Conservation (phyloP, 768 basidiomycete species). For the Kockovaella imperatae region DNA sequence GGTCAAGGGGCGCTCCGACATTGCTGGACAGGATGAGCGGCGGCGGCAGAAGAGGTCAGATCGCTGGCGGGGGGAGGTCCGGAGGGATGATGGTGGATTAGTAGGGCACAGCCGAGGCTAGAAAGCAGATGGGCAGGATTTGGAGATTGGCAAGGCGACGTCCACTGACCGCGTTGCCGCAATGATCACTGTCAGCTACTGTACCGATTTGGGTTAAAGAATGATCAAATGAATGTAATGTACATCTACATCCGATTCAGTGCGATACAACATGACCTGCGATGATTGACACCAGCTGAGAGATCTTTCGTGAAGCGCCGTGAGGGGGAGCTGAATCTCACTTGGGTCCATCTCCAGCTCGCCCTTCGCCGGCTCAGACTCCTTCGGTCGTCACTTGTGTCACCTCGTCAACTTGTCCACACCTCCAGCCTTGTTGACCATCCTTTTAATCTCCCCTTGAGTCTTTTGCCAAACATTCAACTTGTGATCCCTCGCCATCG, state of each 20-base stretch:
- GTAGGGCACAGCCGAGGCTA: too few relatives aligned
- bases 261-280: too few relatives aligned
- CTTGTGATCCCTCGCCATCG: constrained; percentile 71
- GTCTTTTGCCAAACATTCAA: constrained; percentile 80
- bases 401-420: constrained; percentile 21
- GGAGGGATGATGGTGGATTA: too few relatives aligned
- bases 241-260: too few relatives aligned
- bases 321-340: not conserved
- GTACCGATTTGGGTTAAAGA: too few relatives aligned
- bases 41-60: not conserved
- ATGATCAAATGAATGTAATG: too few relatives aligned
- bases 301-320: too few relatives aligned
- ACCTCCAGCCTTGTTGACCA: constrained; percentile 43
- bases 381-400: too few relatives aligned
- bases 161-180: too few relatives aligned
- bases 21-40: constrained; percentile 1
- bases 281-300: not conserved
- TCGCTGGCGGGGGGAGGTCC: not conserved
- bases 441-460: constrained; percentile 57
- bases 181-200: too few relatives aligned
- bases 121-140: too few relatives aligned
- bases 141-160: too few relatives aligned
- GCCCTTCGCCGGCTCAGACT: not conserved
- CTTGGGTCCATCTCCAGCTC: not conserved
- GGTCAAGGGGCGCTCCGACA: constrained; percentile 1